Evolutionary conservation across 129 eudicot species (phyloP), one percentile per base, ranked within the genome.

Genomic region (Gnaphalium uliginosum): DNA sequence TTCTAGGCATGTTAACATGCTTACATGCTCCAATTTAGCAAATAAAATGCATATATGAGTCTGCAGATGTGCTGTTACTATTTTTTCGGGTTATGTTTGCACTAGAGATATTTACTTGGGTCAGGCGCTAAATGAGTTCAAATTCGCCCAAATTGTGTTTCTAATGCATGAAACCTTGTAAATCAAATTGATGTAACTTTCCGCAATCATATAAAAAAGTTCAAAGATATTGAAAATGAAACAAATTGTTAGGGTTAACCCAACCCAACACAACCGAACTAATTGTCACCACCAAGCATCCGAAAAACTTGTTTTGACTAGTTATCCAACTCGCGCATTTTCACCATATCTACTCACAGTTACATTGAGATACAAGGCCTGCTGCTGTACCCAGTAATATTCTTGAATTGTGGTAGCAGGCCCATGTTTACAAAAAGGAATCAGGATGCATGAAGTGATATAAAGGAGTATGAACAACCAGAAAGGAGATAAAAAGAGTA

Each of bases 401-500:
- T n/a, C 0, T 19, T 56, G 19, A 56, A 21, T 56, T 56, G 61
- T 2, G 61, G 61, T 56, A 46, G 14, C n/a, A 46, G 14, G n/a
- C 61, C 24, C 61, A 56, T 18, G 61, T 18, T 18, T 4, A 46
- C n/a, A 46, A 13, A 46, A 60, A 24, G 33, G 15, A 26, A 59
- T 59, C 0, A 0, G 18, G 66, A 24, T 59, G 33, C n/a, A 59
- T 59, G 66, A 59, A 59, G 66, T 24, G 66, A 24, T 59, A 24
- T 59, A 59, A 59, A 59, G 66, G 15, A 22, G 17, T 14, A 3
- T 21, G 64, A 58, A 21, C 65, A 59, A 6, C 14, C 14, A 59
- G n/a, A 59, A 23, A 23, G 13, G 65, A 26, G 65, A 59, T 59
- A 59, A 23, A 59, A 59, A 26, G 65, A 59, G 65, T 59, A 21